Base-by-base conservation (phyloP, 1,284 basidiomycete species). In the Tetrapyrgos nigripes region DNA sequence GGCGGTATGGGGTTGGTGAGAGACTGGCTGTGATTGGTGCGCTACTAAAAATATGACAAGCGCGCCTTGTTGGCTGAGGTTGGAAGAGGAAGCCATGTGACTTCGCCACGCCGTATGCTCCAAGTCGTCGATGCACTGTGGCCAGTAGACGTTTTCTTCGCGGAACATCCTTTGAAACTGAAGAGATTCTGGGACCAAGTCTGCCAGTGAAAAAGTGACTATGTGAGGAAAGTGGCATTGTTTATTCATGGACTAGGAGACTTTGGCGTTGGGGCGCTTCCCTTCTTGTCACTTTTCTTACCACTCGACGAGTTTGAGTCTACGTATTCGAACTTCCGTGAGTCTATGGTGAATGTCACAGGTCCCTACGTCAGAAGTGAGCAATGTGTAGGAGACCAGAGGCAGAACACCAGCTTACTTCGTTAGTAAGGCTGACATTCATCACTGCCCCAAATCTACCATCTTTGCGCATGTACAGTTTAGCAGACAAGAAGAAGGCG, bases 391-490 rank as follows among this genome's bases (percentile, higher is more conserved):
- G 37, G 49, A 53, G n/a, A 28, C 48, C 35, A 33, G 28, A 35
- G 13, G 29, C 11, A 40, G 11, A 53, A 4, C 51, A 24, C 17
- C 10, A 49, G 70, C 80, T 56, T 72, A 91, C 93, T 78, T 96
- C 94, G 71, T 97, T 97, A 35, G 83, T 89, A 55, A 96, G 75
- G 59, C 80, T 85, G 51, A 97, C 93, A 58, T 88, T 83, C 94
- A 96, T 96, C 94, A 96, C 96, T 3, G 94, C 94, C 31, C 94
- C 94, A 71, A 97, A 96, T 66, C 80, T 81, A n/a, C 94, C 94
- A 71, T 96, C 93, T 96, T 53, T 3, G 19, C 29, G 58, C 4
- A 14, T 10, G 33, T 26, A 10, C 8, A 29, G 21, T 26, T 19
- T 19, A 23, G 21, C 23, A 14, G 27, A 55, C 45, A 60, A 37